These are phyloP conservation scores for Gracilariopsis chorda DNA, from an alignment of 23 red algal genomes.

Conservation along the genomic window DNA sequence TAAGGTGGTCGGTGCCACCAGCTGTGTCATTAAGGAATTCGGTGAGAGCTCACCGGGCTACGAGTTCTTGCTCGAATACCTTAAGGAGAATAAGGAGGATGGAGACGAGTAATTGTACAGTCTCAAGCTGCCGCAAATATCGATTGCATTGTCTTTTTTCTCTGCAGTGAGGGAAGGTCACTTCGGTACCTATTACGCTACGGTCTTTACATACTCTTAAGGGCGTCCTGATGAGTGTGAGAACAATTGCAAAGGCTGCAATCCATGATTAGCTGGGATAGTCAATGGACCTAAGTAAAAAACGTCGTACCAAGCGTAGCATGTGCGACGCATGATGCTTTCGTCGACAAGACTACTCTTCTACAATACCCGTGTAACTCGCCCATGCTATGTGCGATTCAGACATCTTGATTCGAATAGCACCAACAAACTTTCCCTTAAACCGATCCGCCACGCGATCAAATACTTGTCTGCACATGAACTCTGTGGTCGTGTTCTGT, in stretches of 20 bases:
- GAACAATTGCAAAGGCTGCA: neutral
- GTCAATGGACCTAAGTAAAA: no score
- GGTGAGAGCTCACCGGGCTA: slow-evolving; percentile 89
- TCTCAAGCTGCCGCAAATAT: no score
- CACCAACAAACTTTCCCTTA: slow-evolving; percentile 45
- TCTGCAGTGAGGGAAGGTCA: no score
- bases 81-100: slow-evolving; percentile 81
- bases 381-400: slow-evolving; percentile 62
- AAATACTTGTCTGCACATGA: slow-evolving; percentile 75
- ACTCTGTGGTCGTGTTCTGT: slow-evolving; percentile 79
- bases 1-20: slow-evolving; percentile 85
- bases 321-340: no score
- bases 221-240: neutral
- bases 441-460: slow-evolving; percentile 38
- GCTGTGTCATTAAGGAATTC: slow-evolving; percentile 99
- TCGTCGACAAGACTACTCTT: no score
- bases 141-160: no score
- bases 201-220: neutral
- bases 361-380: slow-evolving; percentile 46
- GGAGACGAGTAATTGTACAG: slow-evolving; percentile 2
- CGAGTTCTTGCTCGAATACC: slow-evolving; percentile 94
- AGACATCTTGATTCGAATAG: slow-evolving; percentile 34
- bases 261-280: no score
- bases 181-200: no score
- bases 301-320: no score